Conservation (phyloP, 1,284 basidiomycete species). For the Sporisorium scitamineum region DNA sequence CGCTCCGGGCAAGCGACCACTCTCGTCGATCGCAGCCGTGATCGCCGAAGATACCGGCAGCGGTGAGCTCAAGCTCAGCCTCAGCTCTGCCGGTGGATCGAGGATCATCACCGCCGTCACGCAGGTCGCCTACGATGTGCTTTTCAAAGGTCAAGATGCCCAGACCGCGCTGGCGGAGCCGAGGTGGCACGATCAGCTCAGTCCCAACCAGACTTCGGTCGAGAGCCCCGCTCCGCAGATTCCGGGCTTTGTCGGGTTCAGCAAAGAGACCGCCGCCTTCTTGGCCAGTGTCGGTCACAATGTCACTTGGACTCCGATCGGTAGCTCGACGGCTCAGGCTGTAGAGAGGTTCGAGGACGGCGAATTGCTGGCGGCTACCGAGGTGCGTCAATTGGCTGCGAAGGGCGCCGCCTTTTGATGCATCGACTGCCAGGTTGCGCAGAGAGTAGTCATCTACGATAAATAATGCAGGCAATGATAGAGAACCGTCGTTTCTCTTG, state of each 20-base stretch:
- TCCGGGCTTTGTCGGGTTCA: constrained; percentile 64
- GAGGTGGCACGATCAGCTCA: constrained; percentile 71
- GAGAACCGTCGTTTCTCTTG: background rate
- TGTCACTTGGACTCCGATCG: constrained; percentile 55
- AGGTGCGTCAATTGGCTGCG: constrained; percentile 60
- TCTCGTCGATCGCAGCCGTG: constrained; percentile 69
- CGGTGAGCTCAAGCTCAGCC: constrained; percentile 69
- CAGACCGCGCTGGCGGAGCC: constrained; percentile 63
- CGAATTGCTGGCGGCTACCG: constrained; percentile 49
- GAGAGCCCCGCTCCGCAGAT: constrained; percentile 63
- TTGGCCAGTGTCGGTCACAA: constrained; percentile 68
- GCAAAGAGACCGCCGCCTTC: constrained; percentile 69
- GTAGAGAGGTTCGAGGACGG: constrained; percentile 50
- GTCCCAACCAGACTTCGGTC: constrained; percentile 64
- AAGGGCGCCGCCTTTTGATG: constrained; percentile 54
- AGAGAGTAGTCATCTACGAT: background rate
- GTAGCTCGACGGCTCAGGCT: constrained; percentile 58
- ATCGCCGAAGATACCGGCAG: constrained; percentile 68
- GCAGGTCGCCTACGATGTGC: constrained; percentile 62
- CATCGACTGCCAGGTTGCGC: background rate
- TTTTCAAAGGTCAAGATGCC: constrained; percentile 55
- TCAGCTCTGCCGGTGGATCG: constrained; percentile 70
- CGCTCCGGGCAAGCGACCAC: constrained; percentile 69
- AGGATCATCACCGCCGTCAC: constrained; percentile 71
- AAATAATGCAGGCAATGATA: background rate